Evolutionary conservation across 164 flowering plant species (phyloP).

Genomic region (Pachysandra terminalis): DNA sequence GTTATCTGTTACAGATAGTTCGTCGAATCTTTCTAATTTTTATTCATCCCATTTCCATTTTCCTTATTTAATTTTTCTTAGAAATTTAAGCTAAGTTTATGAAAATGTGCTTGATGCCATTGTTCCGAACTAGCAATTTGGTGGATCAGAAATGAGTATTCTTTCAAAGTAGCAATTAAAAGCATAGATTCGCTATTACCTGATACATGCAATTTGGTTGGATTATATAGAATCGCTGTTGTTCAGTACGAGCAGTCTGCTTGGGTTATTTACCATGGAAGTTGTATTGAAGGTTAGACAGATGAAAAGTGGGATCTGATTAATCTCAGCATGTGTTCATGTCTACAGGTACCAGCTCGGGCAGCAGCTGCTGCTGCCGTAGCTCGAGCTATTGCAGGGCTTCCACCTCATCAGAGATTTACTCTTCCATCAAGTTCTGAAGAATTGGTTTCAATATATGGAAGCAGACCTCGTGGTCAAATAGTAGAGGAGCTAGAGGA

Average conservation of each 20-base stretch:
- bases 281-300: not conserved
- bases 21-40: too few species aligned
- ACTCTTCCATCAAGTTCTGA: constrained; percentile 73
- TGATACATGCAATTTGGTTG: not conserved
- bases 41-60: not conserved
- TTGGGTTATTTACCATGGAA: not conserved
- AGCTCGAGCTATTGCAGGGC: constrained; percentile 85
- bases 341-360: constrained; percentile 80
- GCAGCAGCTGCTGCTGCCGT: constrained; percentile 97
- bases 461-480: constrained; percentile 53
- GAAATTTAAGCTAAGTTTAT: not conserved
- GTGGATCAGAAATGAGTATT: too few species aligned
- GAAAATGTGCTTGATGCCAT: not conserved
- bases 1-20: too few species aligned
- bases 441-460: constrained; percentile 84
- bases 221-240: too few species aligned
- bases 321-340: not conserved
- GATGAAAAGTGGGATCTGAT: not conserved
- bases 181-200: not conserved
- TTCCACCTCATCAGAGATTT: constrained; percentile 81
- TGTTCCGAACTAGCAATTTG: not conserved
- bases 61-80: not conserved
- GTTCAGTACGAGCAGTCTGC: not conserved
- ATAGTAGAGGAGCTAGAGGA: constrained; percentile 78
- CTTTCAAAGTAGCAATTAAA: not conserved